Conservation (phyloP, 2,329 filamentous ascomycete genomes). For the Dothistroma pini region DNA sequence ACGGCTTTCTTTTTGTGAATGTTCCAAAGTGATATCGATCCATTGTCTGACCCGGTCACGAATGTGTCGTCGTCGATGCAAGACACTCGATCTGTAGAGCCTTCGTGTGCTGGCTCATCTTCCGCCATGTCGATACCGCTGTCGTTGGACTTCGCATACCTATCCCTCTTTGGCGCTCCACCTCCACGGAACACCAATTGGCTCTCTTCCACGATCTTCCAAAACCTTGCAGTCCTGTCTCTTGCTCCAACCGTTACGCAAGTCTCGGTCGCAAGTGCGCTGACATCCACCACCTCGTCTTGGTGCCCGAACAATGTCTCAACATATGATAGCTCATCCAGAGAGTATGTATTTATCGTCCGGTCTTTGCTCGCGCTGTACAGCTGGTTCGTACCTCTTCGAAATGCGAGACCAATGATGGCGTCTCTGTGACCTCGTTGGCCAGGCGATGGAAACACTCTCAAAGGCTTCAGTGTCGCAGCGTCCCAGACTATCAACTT, state of each 20-base stretch:
- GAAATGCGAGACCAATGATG: slow-evolving; percentile 80
- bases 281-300: slow-evolving; percentile 80
- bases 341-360: slow-evolving; percentile 91
- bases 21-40: slow-evolving; percentile 80
- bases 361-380: slow-evolving; percentile 89
- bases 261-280: slow-evolving; percentile 77
- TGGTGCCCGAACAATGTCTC: slow-evolving; percentile 97
- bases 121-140: slow-evolving; percentile 35
- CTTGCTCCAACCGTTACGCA: slow-evolving; percentile 88
- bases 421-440: slow-evolving; percentile 90
- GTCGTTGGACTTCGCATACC: slow-evolving; percentile 46
- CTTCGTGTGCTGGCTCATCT: slow-evolving; percentile 59
- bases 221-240: slow-evolving; percentile 85
- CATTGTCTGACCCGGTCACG: slow-evolving; percentile 91
- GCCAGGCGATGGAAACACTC: slow-evolving; percentile 68
- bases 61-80: slow-evolving; percentile 87
- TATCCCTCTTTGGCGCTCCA: slow-evolving; percentile 44
- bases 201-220: slow-evolving; percentile 94
- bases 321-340: slow-evolving; percentile 88
- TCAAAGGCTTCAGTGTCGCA: slow-evolving; percentile 69
- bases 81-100: slow-evolving; percentile 86
- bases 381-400: slow-evolving; percentile 70
- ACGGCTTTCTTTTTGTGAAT: slow-evolving; percentile 93
- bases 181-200: slow-evolving; percentile 94
- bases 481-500: slow-evolving; percentile 87